These are phyloP conservation scores for Suillus ampliporus DNA, from an alignment of 768 basidiomycete genomes.

Conservation along the genomic window DNA sequence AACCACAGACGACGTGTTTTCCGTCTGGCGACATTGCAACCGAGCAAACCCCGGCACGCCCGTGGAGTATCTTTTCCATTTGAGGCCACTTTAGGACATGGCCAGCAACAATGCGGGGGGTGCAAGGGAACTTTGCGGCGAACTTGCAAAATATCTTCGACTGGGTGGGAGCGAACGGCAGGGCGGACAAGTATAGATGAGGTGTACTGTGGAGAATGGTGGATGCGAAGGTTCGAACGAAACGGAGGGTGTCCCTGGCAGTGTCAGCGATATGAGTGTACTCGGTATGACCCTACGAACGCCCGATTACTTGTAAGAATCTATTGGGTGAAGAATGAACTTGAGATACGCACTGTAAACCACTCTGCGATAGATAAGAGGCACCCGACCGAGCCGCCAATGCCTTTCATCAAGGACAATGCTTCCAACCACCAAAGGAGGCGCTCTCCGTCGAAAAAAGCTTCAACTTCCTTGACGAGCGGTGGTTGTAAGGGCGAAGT, in stretches of 20 bases:
- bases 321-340: neutral
- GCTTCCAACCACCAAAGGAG: too few species aligned
- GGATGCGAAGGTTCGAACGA: slow-evolving; percentile 18
- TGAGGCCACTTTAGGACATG: slow-evolving; percentile 1
- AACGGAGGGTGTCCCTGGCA: slow-evolving; percentile 15
- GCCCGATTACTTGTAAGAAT: neutral
- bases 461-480: slow-evolving; percentile 20
- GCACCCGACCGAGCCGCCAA: neutral
- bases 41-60: too few species aligned
- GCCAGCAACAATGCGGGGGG: neutral
- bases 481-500: slow-evolving; percentile 2
- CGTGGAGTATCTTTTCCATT: too few species aligned
- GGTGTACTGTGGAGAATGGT: slow-evolving; percentile 24
- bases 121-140: slow-evolving; percentile 6
- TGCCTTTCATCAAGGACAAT: slow-evolving; percentile 20
- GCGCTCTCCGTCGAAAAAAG: slow-evolving; percentile 22
- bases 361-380: neutral
- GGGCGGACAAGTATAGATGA: slow-evolving; percentile 30
- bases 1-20: slow-evolving; percentile 13
- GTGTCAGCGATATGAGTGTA: neutral
- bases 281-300: neutral
- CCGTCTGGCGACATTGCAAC: too few species aligned
- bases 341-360: neutral
- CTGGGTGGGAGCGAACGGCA: slow-evolving; percentile 30
- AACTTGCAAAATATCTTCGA: slow-evolving; percentile 24